Base-by-base conservation (phyloP, 306 rosid species). In the Astragalus membranaceus region DNA sequence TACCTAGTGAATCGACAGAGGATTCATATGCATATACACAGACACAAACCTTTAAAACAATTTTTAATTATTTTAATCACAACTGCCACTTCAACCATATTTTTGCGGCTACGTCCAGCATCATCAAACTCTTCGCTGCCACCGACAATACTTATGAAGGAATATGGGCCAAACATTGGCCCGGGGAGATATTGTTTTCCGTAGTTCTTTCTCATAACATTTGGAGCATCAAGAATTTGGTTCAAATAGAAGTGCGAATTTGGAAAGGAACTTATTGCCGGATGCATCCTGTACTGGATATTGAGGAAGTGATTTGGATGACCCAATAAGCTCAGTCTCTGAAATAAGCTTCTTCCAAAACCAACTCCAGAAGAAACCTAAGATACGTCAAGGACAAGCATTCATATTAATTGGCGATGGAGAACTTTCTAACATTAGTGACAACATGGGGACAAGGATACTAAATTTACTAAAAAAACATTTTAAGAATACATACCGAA, bases 281-380 rank as follows among this genome's bases (percentile, higher is more conserved):
- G 96, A 78, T 91, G 93, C 97, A 91, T 91, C 66, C 97, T 74
- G 78, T 91, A 91, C 63, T 91, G 97, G 51, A 78, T 59, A 69
- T 82, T 73, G 39, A 91, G 85, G 58, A 91, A 81, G 73, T 87
- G 86, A 49, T 79, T 87, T 3, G 86, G 56, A 63, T 82, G 82
- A 49, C 81, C 84, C 79, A 78, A n/a, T 2, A 47, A 69, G 81
- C 79, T 82, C 36, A 87, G 67, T 75, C 97, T 85, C 72, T 70
- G 89, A 77, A 88, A 91, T 56, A 91, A 75, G 76, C 97, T 91
- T 87, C 93, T 82, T 55, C 91, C 88, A 9, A 88, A 88, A 50
- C 88, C 85, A 77, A 79, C 97, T 74, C 75, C 59, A 6, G 1
- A 15, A 53, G 87, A 82, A 70, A 88, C 68, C 97, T 91, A 5